Conservation (phyloP, 202 grass and related monocot genomes). For the Miscanthus sacchariflorus region DNA sequence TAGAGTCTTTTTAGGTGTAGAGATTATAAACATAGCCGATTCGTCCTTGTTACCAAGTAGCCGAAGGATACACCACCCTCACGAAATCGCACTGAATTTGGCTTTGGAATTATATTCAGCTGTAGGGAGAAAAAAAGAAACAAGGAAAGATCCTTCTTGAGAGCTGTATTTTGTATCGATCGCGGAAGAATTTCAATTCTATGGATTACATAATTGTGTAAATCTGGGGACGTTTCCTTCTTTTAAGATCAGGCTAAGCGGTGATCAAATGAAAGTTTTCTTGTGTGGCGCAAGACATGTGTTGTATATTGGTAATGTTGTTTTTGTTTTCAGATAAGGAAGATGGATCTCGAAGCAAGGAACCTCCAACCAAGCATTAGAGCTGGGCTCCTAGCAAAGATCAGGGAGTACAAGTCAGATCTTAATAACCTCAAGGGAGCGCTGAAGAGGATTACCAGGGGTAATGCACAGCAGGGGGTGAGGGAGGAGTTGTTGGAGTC, state of each 20-base stretch:
- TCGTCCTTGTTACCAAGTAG: neutral
- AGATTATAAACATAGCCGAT: neutral
- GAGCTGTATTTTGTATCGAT: neutral
- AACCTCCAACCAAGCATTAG: slow-evolving; percentile 80
- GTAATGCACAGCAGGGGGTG: slow-evolving; percentile 55
- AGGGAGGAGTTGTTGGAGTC: slow-evolving; percentile 92
- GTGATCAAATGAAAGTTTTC: neutral
- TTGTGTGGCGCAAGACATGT: neutral
- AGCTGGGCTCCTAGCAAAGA: slow-evolving; percentile 78
- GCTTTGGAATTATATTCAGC: slow-evolving; percentile 17
- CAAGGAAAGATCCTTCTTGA: neutral
- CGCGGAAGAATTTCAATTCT: neutral
- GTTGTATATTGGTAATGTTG: slow-evolving; percentile 1
- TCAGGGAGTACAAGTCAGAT: slow-evolving; percentile 93
- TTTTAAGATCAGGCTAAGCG: neutral
- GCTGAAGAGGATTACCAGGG: slow-evolving; percentile 68
- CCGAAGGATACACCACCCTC: neutral
- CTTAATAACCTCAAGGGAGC: slow-evolving; percentile 86
- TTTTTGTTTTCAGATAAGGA: slow-evolving; percentile 68
- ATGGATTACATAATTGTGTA: neutral
- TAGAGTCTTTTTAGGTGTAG: too few species aligned
- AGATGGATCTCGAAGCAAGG: slow-evolving; percentile 96
- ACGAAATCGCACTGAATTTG: neutral
- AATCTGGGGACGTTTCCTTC: neutral
- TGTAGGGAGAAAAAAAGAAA: neutral